A percentile compares a stretch with the other conserved stretches of the same genome.
phyloP scores from a whole-genome alignment of 106 monocot genomes.

The Gastrodia elata region DNA sequence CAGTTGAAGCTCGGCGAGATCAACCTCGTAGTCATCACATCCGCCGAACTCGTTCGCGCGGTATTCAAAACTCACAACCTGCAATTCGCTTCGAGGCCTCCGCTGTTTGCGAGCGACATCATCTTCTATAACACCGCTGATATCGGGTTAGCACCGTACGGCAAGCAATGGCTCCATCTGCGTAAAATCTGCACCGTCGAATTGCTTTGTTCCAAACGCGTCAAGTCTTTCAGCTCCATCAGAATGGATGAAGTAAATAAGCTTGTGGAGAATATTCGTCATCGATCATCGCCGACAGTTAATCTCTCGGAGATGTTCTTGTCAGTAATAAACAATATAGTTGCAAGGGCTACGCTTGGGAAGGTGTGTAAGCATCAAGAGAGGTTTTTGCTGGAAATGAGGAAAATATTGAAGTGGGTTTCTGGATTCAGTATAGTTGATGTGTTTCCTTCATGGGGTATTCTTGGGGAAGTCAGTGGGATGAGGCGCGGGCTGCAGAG shows the following conservation, averaged over 20 bases:
- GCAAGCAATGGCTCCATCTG: not conserved
- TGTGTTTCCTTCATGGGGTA: not conserved
- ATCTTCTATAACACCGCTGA: not conserved
- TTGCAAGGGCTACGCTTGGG: not conserved
- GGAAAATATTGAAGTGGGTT: not conserved
- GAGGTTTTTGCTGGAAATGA: not conserved
- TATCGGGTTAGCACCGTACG: not conserved
- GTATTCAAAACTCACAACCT: not conserved
- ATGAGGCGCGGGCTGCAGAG: not conserved
- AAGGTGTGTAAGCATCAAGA: not conserved
- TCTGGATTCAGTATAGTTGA: not conserved
- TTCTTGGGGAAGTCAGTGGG: not conserved
- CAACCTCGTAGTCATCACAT: slow-evolving; percentile 7
- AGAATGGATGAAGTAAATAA: too few species aligned
- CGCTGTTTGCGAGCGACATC: not conserved
- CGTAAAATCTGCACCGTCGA: not conserved
- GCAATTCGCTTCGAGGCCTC: not conserved
- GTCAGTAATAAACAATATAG: not conserved
- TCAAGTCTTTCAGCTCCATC: not conserved
- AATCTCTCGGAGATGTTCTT: too few species aligned
- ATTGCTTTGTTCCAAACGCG: not conserved
- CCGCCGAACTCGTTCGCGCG: not conserved
- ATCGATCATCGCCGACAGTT: too few species aligned
- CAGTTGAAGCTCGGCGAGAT: slow-evolving; percentile 8
- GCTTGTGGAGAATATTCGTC: too few species aligned